Conservation (phyloP, 2,329 filamentous ascomycete species). For the Akanthomyces dipterigenus region DNA sequence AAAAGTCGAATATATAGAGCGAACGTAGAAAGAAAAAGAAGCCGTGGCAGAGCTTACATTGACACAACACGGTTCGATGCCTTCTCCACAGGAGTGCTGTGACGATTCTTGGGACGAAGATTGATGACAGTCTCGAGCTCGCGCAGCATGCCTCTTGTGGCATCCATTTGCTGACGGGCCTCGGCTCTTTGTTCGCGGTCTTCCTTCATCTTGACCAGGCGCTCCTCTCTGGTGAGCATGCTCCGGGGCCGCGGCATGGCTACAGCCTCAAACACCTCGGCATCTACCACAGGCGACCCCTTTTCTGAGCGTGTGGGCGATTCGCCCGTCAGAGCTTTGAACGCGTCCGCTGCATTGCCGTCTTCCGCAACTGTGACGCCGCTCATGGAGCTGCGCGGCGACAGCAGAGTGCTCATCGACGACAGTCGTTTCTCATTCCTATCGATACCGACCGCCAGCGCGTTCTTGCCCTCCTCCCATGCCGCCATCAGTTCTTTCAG, state of each 20-base stretch:
- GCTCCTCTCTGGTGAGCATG: conserved; percentile 74
- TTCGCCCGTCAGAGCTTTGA: conserved; percentile 74
- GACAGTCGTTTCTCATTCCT: conserved; percentile 67
- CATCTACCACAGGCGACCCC: conserved; percentile 54
- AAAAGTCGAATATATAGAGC: conserved; percentile 1
- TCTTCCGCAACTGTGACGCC: conserved; percentile 60
- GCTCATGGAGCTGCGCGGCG: conserved; percentile 57
- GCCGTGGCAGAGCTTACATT: conserved; percentile 28
- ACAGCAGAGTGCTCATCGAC: conserved; percentile 53
- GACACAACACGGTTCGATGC: conserved; percentile 33
- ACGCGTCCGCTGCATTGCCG: conserved; percentile 48
- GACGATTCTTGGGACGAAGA: conserved; percentile 36
- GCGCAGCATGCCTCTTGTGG: conserved; percentile 81
- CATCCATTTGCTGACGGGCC: conserved; percentile 67
- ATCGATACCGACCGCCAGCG: conserved; percentile 74
- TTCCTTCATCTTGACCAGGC: conserved; percentile 80
- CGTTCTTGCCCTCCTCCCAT: conserved; percentile 83
- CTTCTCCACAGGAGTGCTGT: conserved; percentile 28
- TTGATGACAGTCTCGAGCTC: conserved; percentile 88
- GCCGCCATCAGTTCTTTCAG: conserved; percentile 72
- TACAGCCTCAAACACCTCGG: conserved; percentile 87
- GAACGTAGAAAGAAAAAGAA: neutral
- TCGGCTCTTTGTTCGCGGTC: conserved; percentile 70
- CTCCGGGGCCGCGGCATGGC: conserved; percentile 64
- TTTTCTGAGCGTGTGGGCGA: conserved; percentile 46